Base-by-base conservation (phyloP, 805 yeast genomes). In the Yarrowia porcina region DNA sequence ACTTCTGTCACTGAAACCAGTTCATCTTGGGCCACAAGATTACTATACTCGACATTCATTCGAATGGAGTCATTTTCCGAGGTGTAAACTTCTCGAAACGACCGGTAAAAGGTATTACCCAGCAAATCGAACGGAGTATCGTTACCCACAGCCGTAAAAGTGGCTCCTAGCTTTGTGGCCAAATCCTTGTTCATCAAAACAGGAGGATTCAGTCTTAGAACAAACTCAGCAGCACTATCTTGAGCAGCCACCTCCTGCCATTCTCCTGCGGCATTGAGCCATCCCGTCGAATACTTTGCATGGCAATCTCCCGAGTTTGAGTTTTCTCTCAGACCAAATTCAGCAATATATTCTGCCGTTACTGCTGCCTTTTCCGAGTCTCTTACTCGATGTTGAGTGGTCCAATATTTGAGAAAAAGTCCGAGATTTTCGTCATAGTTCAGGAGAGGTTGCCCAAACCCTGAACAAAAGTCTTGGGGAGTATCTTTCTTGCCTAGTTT, bases 131-230 rank as follows among this genome's bases (percentile, higher is more conserved):
- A 39, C 13, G 39, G 39, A 10, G 61, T 56, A 15, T 38, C 42
- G 8, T 11, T 25, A 4, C 59, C 59, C 25, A 52, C 59, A 12
- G 17, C 44, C 9, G 33, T 12, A 20, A 18, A 35, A 6, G 36
- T 36, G 4, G 68, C 69, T 15, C 61, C 61, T 5, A 67, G 27
- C 35, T 49, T 35, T 5, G 25, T 41, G 7, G 70, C 70, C 28
- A 64, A n/a, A 4, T 52, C 42, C 3, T 49, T 63, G 36, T 72
- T 67, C 13, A 73, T 42, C 4, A 65, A 20, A 1, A 76, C 72
- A 0, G 78, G 76, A 9, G 79, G 78, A 35, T 68, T 72, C 7
- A 76, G 70, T 17, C 66, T 50, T 11, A 75, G 64, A 0, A 70
- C 73, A 21, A 73, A 68, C 60, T 73, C 73, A 0, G 76, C 73